Conservation (phyloP, 2,329 filamentous ascomycete genomes). For the Colletotrichum simmondsii region DNA sequence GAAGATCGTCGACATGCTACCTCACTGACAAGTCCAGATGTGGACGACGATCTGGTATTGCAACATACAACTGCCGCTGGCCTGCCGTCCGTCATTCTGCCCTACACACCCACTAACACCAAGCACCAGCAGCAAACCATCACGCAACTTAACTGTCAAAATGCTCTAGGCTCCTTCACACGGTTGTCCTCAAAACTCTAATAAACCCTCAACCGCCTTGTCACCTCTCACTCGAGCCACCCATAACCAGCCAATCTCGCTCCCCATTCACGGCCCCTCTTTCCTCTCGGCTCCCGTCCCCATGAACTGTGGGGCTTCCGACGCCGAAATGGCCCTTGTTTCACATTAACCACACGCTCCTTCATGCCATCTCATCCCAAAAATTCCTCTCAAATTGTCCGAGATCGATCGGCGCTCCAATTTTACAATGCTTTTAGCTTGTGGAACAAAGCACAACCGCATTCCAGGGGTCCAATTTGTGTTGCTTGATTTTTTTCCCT, state of each 20-base stretch:
- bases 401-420: constrained; percentile 34
- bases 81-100: constrained; percentile 4
- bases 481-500: background rate
- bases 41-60: background rate
- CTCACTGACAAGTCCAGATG: background rate
- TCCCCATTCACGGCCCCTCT: background rate
- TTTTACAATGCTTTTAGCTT: constrained; percentile 4
- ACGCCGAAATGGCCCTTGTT: constrained; percentile 31
- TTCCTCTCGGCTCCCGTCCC: background rate
- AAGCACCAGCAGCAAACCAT: background rate
- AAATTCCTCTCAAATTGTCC: constrained; percentile 29
- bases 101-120: background rate
- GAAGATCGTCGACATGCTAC: constrained; percentile 12
- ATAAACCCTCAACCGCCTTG: background rate
- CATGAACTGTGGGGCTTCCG: constrained; percentile 21
- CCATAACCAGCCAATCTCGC: constrained; percentile 11
- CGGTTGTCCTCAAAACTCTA: background rate
- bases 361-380: constrained; percentile 29
- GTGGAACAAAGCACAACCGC: background rate
- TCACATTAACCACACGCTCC: constrained; percentile 31
- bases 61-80: background rate
- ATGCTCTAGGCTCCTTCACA: background rate
- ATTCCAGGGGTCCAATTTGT: constrained; percentile 1
- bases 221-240: background rate
- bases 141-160: background rate